These are phyloP conservation scores for Pseudofabraea citricarpa DNA, from an alignment of 2,329 filamentous ascomycete genomes.

Conservation along the genomic window DNA sequence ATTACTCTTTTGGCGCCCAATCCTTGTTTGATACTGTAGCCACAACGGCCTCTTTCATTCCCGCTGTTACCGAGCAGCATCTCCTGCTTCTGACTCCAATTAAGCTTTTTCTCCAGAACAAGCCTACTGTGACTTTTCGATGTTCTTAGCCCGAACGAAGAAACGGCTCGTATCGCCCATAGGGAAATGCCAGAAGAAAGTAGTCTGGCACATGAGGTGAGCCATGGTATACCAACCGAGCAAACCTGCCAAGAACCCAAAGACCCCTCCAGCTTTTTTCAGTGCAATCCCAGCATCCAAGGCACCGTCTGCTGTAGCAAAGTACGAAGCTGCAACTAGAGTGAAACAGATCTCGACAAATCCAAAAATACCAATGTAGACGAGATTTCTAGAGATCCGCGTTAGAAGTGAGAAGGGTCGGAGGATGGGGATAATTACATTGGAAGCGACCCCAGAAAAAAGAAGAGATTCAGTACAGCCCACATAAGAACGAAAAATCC, in stretches of 20 bases:
- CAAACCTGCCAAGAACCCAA: slow-evolving; percentile 40
- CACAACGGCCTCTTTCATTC: too few species aligned
- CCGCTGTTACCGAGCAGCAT: too few species aligned
- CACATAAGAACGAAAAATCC: slow-evolving; percentile 45
- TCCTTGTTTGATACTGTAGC: too few species aligned
- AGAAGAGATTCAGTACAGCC: slow-evolving; percentile 41
- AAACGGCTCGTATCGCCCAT: slow-evolving; percentile 37
- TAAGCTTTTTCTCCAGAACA: too few species aligned
- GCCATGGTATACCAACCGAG: slow-evolving; percentile 40
- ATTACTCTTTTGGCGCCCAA: too few species aligned
- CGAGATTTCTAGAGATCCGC: slow-evolving; percentile 39
- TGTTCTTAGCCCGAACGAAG: slow-evolving; percentile 29
- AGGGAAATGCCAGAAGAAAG: slow-evolving; percentile 31
- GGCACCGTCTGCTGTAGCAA: slow-evolving; percentile 39
- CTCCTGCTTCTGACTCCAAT: too few species aligned
- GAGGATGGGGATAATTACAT: slow-evolving; percentile 16
- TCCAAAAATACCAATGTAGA: slow-evolving; percentile 43
- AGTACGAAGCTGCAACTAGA: slow-evolving; percentile 38
- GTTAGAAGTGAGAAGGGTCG: not conserved
- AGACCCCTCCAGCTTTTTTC: slow-evolving; percentile 39
- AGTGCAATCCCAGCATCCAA: slow-evolving; percentile 28
- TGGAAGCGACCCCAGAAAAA: slow-evolving; percentile 39
- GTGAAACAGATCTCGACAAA: slow-evolving; percentile 40
- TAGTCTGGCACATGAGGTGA: slow-evolving; percentile 36
- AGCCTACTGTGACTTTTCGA: not conserved